Evolutionary conservation across 2,329 filamentous ascomycete species (phyloP), one percentile per base, ranked within the genome.

Genomic region (Cladorrhinum sp.): DNA sequence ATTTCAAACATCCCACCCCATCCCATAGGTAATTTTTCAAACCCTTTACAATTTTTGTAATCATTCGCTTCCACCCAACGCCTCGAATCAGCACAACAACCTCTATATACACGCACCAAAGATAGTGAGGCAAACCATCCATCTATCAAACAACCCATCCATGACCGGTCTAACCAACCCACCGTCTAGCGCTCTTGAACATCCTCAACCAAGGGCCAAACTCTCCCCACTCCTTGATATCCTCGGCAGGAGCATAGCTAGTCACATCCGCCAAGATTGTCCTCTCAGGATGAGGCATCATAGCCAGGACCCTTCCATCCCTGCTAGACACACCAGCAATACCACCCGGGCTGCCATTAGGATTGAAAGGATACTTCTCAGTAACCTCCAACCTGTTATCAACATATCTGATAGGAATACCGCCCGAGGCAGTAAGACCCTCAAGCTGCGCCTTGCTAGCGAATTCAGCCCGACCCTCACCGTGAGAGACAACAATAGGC

Each of bases 251-350:
- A 63, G 89, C 78, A 74, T 88, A 96, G 73, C 90, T 93, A 52
- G 82, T 86, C 62, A 92, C 87, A 61, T 91, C 90, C 60, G 85
- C 86, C 78, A 96, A 78, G 61, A 96, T 86, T 16, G 91, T 96
- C n/a, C 92, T 85, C 78, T 97, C 92, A 1, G 92, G 92, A 74
- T 96, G 92, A 63, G 93, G 93, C 92, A 97, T 96, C 78, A 96
- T 85, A 6, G 92, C 92, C 67, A 96, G 75, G 1, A 96, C 90
- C 60, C 91, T 83, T 12, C 92, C 92, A 71, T 96, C 88, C 49
- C 79, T 82, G 68, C 85, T 92, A 67, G 88, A 81, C 24, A 96
- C 88, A 71, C 88, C 92, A 1, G 92, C 90, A 65, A 96, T 89
- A 71, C 91, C 92, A 64, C 83, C 81, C 0, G 91, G 90, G 71